A percentile compares a stretch with the other conserved stretches of the same genome.
Conservation (phyloP, 257 asterid species). For the Catharanthus roseus region DNA sequence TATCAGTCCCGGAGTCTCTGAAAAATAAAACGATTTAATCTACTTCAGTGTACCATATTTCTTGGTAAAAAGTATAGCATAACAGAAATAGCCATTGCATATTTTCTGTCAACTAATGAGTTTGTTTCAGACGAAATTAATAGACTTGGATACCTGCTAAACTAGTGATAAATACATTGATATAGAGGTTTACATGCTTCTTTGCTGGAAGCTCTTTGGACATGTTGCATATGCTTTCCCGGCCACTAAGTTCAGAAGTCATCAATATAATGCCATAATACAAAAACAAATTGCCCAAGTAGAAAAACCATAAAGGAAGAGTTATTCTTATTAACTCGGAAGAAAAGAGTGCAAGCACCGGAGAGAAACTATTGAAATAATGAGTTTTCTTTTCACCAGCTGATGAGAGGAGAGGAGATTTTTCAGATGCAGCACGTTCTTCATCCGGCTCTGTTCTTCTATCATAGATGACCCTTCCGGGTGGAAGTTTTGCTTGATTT, state of each 20-base stretch:
- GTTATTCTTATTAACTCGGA: constrained; percentile 40
- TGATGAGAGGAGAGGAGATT: constrained; percentile 1
- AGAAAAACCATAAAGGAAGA: constrained; percentile 46
- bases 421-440: background rate
- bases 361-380: constrained; percentile 22
- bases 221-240: constrained; percentile 27
- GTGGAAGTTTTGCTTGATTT: constrained; percentile 26
- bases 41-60: no score
- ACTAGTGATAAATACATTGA: constrained; percentile 44
- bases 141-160: constrained; percentile 37
- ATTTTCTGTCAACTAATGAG: background rate
- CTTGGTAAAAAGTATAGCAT: no score
- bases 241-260: constrained; percentile 46
- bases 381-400: background rate
- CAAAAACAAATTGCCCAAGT: constrained; percentile 42
- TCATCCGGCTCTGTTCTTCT: constrained; percentile 6
- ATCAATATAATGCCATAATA: constrained; percentile 49
- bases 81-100: background rate
- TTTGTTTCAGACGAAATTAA: background rate
- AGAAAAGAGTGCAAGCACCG: constrained; percentile 35
- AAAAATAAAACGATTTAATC: background rate
- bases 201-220: constrained; percentile 5
- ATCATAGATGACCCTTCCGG: constrained; percentile 25
- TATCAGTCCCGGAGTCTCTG: constrained; percentile 50
- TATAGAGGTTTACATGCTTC: constrained; percentile 31